Evolutionary conservation across 2,329 filamentous ascomycete species (phyloP).

Genomic region (Aspergillus viridinutans): DNA sequence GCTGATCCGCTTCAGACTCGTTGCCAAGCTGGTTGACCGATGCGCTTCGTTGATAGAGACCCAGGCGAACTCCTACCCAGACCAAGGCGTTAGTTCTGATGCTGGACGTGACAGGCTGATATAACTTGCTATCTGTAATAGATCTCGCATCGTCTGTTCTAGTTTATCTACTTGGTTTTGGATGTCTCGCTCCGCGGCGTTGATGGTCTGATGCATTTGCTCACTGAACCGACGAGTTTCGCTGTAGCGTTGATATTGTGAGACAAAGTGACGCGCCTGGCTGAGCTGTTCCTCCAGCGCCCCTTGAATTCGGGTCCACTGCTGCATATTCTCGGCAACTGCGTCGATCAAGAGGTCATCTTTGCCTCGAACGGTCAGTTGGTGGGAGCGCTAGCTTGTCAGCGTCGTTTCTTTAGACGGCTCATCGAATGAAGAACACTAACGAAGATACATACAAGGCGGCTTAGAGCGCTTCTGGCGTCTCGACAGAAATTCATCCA

Average conservation of each 20-base stretch:
- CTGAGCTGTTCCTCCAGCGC: slow-evolving; percentile 10
- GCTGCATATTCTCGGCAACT: slow-evolving; percentile 12
- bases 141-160: slow-evolving; percentile 12
- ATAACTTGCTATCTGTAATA: slow-evolving; percentile 11
- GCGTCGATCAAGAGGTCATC: slow-evolving; percentile 12
- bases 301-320: slow-evolving; percentile 12
- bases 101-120: not conserved
- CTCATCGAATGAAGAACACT: not conserved
- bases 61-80: slow-evolving; percentile 13
- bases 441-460: slow-evolving; percentile 3
- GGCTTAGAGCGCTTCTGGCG: slow-evolving; percentile 6
- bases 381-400: slow-evolving; percentile 8
- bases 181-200: slow-evolving; percentile 6
- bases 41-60: slow-evolving; percentile 15
- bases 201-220: slow-evolving; percentile 8
- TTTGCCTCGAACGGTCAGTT: slow-evolving; percentile 9
- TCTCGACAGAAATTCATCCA: slow-evolving; percentile 12
- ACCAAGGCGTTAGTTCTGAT: not conserved
- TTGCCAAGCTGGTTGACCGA: slow-evolving; percentile 13
- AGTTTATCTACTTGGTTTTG: slow-evolving; percentile 12
- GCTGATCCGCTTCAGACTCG: slow-evolving; percentile 14
- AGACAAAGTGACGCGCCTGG: slow-evolving; percentile 9
- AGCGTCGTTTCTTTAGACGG: not conserved
- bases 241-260: slow-evolving; percentile 12
- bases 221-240: slow-evolving; percentile 12